phyloP scores from a whole-genome alignment of 768 basidiomycete species.

The Tephrocybe sp. region DNA sequence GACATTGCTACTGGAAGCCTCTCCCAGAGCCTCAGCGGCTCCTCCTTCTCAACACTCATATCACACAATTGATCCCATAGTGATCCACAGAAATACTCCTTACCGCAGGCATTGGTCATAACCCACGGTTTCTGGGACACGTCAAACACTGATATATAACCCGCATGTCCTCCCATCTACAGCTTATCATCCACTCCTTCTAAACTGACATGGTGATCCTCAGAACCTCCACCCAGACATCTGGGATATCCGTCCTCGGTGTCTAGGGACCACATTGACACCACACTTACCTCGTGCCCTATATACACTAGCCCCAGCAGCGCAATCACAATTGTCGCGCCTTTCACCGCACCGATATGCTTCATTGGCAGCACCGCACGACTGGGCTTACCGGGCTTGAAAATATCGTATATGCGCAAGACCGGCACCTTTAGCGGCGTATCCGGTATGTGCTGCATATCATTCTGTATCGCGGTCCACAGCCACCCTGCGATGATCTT shows the following conservation, averaged over 20 bases:
- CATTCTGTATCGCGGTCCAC: conserved; percentile 73
- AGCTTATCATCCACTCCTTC: conserved; percentile 83
- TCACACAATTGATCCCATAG: conserved; percentile 78
- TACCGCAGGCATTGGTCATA: conserved; percentile 82
- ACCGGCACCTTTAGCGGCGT: conserved; percentile 55
- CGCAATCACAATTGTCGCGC: conserved; percentile 72
- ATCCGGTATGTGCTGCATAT: conserved; percentile 38
- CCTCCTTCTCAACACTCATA: conserved; percentile 73
- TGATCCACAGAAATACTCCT: conserved; percentile 66
- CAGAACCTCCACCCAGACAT: conserved; percentile 72
- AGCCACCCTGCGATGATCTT: conserved; percentile 70
- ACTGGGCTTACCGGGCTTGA: conserved; percentile 53
- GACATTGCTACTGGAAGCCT: conserved; percentile 54
- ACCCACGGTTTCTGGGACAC: too few relatives aligned
- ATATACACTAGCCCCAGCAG: too few relatives aligned
- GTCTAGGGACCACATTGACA: too few relatives aligned
- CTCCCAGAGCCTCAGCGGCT: conserved; percentile 81
- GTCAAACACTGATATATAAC: too few relatives aligned
- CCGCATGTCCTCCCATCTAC: too few relatives aligned
- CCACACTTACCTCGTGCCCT: too few relatives aligned
- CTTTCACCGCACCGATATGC: conserved; percentile 78
- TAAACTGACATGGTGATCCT: conserved; percentile 78
- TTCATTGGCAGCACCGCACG: conserved; percentile 60
- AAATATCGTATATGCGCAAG: conserved; percentile 79
- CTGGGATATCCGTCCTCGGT: conserved; percentile 53